These are phyloP conservation scores for Stephanodiscus minutulus DNA, from an alignment of 108 stramenopile genomes.

Conservation along the genomic window DNA sequence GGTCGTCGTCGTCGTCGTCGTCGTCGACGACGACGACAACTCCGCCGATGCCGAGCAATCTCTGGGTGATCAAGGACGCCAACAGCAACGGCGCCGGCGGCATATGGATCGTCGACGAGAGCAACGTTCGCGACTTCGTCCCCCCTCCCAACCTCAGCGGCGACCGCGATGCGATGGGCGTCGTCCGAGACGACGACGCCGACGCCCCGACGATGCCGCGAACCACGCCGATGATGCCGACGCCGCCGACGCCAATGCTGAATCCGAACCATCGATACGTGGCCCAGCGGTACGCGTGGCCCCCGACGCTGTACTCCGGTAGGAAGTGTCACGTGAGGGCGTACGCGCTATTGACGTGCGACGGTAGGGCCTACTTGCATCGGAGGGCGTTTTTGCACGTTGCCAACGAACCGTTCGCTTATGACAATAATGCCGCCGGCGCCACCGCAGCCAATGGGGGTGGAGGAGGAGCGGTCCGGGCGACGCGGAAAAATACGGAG, in stretches of 20 bases:
- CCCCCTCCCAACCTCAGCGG: neutral
- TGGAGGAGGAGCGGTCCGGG: conserved; percentile 4
- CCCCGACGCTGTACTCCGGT: conserved; percentile 65
- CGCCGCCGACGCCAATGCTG: conserved; percentile 9
- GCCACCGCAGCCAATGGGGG: neutral
- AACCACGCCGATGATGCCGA: neutral
- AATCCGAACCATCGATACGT: conserved; percentile 66
- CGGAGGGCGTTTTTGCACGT: conserved; percentile 79
- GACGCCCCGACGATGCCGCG: neutral
- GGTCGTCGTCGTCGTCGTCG: neutral
- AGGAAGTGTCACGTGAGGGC: conserved; percentile 85
- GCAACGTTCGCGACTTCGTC: conserved; percentile 49
- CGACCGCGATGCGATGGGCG: neutral
- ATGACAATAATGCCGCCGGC: neutral
- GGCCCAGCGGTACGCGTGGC: conserved; percentile 83
- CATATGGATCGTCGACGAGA: conserved; percentile 73
- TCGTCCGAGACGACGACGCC: neutral
- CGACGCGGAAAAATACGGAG: conserved; percentile 3
- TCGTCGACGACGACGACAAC: conserved; percentile 1
- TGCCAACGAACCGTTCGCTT: conserved; percentile 74
- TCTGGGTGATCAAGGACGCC: conserved; percentile 88
- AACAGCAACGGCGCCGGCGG: conserved; percentile 82
- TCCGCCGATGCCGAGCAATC: conserved; percentile 46
- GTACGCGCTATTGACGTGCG: conserved; percentile 65
- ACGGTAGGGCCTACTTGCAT: conserved; percentile 80